Evolutionary conservation across 2,329 filamentous ascomycete genomes (phyloP), one percentile per base, ranked within the genome.

Genomic region (Alternaria sp.): DNA sequence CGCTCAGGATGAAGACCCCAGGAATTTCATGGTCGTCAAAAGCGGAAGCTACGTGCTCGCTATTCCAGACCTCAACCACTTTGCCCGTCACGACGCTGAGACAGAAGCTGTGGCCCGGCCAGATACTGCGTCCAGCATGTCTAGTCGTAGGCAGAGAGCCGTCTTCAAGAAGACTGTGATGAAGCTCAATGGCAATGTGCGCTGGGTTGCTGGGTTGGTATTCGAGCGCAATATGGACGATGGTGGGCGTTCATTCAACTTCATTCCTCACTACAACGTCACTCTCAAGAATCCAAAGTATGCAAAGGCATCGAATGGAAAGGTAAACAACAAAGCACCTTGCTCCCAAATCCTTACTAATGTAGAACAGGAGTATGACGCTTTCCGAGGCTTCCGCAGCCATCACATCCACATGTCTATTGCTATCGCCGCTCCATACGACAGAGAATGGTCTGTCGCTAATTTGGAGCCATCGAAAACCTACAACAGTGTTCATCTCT

Each of bases 131-230:
- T 81, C 86, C 2, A 87, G 85, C 51, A 86, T 87, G 14, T 90
- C 88, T 60, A 89, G 85, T 66, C 84, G 86, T 71, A 91, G 88
- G 69, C 87, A 90, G 36, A 88, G 90, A 2, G 91, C 93, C n/a
- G 85, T 89, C 0, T 99, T 99, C 84, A 97, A 97, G 79, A 99
- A 99, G 80, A 95, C 98, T 4, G 88, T 97, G 52, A 98, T 99
- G 94, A 99, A 99, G 79, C 85, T 99, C 12, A 98, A 95, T 4
- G 95, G 95, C 14, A 96, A 95, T 73, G 95, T 99, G 1, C 91
- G 93, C 78, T 97, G 93, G 92, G 86, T 94, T 73, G 89, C 91
- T 14, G 96, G 95, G 0, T 83, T 99, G 39, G 92, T 96, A 51
- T 99, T 99, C 74, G 95, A 99, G 79, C 89, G 91, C 46, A 91